These are phyloP conservation scores for Rhododendron kiyosumense DNA, from an alignment of 148 eudicot species.

Conservation along the genomic window DNA sequence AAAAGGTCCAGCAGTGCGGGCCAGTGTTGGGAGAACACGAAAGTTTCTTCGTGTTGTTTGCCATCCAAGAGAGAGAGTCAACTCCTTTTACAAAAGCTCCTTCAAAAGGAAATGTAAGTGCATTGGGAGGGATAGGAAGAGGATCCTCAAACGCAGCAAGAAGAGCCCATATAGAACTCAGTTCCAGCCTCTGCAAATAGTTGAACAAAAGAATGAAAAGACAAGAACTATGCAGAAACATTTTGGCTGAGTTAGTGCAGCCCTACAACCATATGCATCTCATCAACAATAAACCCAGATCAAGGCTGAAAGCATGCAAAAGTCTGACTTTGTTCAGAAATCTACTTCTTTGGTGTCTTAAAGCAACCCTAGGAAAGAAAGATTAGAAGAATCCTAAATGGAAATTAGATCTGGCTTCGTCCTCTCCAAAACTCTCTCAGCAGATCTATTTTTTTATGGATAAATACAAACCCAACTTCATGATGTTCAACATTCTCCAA, in stretches of 20 bases:
- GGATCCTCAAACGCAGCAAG: conserved; percentile 94
- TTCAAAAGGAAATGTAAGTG: conserved; percentile 52
- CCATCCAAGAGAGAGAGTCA: conserved; percentile 95
- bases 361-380: background rate
- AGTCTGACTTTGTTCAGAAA: background rate
- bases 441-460: background rate
- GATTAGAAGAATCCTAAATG: background rate
- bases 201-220: background rate
- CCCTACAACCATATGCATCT: background rate
- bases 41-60: conserved; percentile 70
- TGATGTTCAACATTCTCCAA: background rate
- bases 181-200: conserved; percentile 61
- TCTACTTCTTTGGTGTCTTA: background rate
- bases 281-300: background rate
- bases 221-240: background rate
- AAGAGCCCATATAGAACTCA: conserved; percentile 96
- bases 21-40: conserved; percentile 29
- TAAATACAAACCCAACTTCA: background rate
- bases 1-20: conserved; percentile 91
- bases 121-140: conserved; percentile 56
- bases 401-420: background rate
- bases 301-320: conserved; percentile 4
- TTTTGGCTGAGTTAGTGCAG: background rate
- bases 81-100: conserved; percentile 91
- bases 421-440: background rate